A percentile compares a stretch with the other conserved stretches of the same genome.
Evolutionary conservation across 1,284 basidiomycete genomes (phyloP).

Genomic region (Cryptococcus sp.): DNA sequence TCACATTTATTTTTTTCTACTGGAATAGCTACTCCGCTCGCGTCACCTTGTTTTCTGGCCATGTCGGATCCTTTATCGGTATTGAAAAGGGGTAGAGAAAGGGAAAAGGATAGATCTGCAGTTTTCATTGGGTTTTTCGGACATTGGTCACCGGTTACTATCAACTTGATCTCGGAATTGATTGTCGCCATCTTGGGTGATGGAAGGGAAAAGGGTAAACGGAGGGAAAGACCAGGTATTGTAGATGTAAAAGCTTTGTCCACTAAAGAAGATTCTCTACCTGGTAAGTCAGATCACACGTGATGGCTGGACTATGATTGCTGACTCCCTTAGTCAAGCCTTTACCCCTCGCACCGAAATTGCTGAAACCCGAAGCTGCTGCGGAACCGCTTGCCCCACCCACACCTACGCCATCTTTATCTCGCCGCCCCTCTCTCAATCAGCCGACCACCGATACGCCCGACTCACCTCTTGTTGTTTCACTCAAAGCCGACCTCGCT

Average conservation of each 20-base stretch:
- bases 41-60: constrained; percentile 26
- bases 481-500: constrained; percentile 72
- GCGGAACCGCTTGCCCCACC: neutral
- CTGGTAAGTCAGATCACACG: constrained; percentile 7
- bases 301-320: no score
- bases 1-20: constrained; percentile 65
- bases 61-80: constrained; percentile 30
- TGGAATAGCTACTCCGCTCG: constrained; percentile 55
- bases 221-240: constrained; percentile 29
- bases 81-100: constrained; percentile 15
- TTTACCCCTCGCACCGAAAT: neutral
- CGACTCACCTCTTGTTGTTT: constrained; percentile 62
- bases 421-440: constrained; percentile 32
- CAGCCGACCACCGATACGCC: constrained; percentile 26
- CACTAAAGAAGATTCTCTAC: constrained; percentile 32
- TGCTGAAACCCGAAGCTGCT: neutral
- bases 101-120: constrained; percentile 24
- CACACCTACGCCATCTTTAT: constrained; percentile 12
- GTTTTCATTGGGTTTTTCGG: constrained; percentile 39
- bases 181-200: constrained; percentile 24
- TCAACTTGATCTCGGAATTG: constrained; percentile 33
- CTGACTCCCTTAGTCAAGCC: neutral
- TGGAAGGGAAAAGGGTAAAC: constrained; percentile 36
- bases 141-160: constrained; percentile 37
- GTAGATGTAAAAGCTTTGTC: constrained; percentile 36